A percentile compares a stretch with the other conserved stretches of the same genome.
phyloP scores from a whole-genome alignment of 225 moss, liverwort and hornwort species.

The Anthoceros angustus region DNA sequence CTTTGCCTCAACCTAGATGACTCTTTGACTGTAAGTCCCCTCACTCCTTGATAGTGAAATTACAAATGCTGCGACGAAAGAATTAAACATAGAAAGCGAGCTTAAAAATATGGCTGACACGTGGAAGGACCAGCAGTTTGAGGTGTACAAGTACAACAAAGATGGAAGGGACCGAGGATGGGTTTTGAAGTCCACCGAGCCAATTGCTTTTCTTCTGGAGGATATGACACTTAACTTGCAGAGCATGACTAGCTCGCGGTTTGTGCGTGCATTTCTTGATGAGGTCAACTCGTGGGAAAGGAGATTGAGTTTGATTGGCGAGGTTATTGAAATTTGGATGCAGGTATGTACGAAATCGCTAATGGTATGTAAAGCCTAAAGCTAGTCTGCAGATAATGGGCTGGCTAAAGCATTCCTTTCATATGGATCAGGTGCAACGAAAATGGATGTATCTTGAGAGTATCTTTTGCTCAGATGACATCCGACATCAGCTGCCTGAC shows the following conservation, averaged over 20 bases:
- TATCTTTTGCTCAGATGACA: slow-evolving; percentile 76
- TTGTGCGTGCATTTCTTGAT: slow-evolving; percentile 54
- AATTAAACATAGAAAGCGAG: slow-evolving; percentile 71
- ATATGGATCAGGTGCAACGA: slow-evolving; percentile 46
- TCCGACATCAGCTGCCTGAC: slow-evolving; percentile 71
- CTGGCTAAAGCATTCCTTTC: background rate
- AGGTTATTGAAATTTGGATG: slow-evolving; percentile 69
- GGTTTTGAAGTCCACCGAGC: slow-evolving; percentile 42
- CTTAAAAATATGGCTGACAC: slow-evolving; percentile 50
- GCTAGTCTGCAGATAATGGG: too few species aligned
- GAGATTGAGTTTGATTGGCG: slow-evolving; percentile 51
- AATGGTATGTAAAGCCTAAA: too few species aligned
- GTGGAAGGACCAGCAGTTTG: slow-evolving; percentile 61
- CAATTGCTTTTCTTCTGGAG: slow-evolving; percentile 45
- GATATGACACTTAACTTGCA: slow-evolving; percentile 75
- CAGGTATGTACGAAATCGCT: too few species aligned
- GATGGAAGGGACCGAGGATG: slow-evolving; percentile 64
- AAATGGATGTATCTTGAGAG: slow-evolving; percentile 91
- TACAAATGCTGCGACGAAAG: slow-evolving; percentile 64
- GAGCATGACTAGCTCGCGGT: slow-evolving; percentile 75
- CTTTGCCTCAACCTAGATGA: too few species aligned
- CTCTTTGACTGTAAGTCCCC: too few species aligned
- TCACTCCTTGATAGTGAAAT: slow-evolving; percentile 46
- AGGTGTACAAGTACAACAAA: slow-evolving; percentile 45
- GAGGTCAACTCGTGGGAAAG: slow-evolving; percentile 62